Evolutionary conservation across 352 stramenopile species (phyloP).

Genomic region (Phytophthora syringae): DNA sequence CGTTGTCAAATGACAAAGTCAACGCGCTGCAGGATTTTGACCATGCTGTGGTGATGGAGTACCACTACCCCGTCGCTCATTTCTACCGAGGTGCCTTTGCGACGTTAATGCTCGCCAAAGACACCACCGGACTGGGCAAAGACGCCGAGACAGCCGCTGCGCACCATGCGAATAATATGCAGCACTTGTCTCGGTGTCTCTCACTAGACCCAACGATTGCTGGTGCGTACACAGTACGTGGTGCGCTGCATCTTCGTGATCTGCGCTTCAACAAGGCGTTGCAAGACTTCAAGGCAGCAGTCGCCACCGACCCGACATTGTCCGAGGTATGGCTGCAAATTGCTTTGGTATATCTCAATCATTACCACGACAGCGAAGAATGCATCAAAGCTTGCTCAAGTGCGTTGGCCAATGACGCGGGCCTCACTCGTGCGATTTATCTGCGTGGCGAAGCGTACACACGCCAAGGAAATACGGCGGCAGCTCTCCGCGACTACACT

Average conservation of each 20-base stretch:
- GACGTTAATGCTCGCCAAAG: conserved; percentile 42
- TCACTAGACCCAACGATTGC: conserved; percentile 76
- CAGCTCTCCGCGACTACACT: conserved; percentile 68
- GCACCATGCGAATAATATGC: conserved; percentile 48
- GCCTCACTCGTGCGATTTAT: conserved; percentile 67
- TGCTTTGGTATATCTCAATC: conserved; percentile 78
- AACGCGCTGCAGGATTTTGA: conserved; percentile 70
- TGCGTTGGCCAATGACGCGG: conserved; percentile 68
- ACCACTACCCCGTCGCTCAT: conserved; percentile 80
- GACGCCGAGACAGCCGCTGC: conserved; percentile 29
- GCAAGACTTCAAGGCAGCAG: conserved; percentile 83
- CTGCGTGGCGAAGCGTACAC: conserved; percentile 71
- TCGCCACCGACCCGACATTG: conserved; percentile 73
- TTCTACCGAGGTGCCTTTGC: conserved; percentile 81
- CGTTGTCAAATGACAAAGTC: conserved; percentile 58
- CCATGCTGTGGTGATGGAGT: conserved; percentile 76
- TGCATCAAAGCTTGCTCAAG: conserved; percentile 71
- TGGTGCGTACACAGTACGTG: conserved; percentile 75
- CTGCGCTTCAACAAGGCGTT: conserved; percentile 79
- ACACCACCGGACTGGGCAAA: conserved; percentile 19
- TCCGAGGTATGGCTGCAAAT: conserved; percentile 86
- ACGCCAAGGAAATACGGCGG: conserved; percentile 58
- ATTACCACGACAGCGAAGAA: conserved; percentile 78
- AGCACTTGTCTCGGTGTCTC: conserved; percentile 72
- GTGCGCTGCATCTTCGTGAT: conserved; percentile 70